phyloP scores from a whole-genome alignment of 164 flowering plant species.

The Platanus orientalis region DNA sequence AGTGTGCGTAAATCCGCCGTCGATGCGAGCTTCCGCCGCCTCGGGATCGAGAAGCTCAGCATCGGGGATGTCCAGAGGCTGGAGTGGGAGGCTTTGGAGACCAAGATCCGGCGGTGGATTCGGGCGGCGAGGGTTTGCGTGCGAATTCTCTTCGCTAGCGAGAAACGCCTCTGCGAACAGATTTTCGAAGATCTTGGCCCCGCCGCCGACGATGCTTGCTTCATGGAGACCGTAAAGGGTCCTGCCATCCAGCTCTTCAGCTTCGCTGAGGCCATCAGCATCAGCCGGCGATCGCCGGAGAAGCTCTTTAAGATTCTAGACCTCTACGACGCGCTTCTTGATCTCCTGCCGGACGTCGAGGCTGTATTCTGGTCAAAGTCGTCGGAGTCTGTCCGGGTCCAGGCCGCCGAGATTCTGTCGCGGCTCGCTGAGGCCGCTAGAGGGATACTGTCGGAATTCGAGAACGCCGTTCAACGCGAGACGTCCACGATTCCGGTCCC shows the following conservation, averaged over 20 bases:
- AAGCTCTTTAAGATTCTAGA: slow-evolving; percentile 81
- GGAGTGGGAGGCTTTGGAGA: slow-evolving; percentile 63
- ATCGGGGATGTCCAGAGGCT: slow-evolving; percentile 73
- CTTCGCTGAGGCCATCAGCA: slow-evolving; percentile 86
- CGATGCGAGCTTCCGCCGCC: slow-evolving; percentile 47
- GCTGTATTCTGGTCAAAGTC: slow-evolving; percentile 49
- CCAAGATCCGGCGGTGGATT: slow-evolving; percentile 82
- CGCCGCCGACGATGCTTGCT: slow-evolving; percentile 52
- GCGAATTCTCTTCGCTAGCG: slow-evolving; percentile 50
- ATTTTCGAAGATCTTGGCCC: slow-evolving; percentile 32
- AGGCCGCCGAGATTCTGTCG: slow-evolving; percentile 62
- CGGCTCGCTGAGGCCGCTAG: slow-evolving; percentile 75
- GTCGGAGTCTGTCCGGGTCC: slow-evolving; percentile 54
- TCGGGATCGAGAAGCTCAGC: slow-evolving; percentile 70
- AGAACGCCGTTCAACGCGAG: slow-evolving; percentile 72
- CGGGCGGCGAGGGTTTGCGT: slow-evolving; percentile 67
- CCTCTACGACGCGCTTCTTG: slow-evolving; percentile 62
- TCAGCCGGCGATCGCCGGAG: slow-evolving; percentile 75
- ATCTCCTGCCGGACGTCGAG: slow-evolving; percentile 64
- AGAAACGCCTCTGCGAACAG: slow-evolving; percentile 28
- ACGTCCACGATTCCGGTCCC: slow-evolving; percentile 67
- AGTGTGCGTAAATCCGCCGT: slow-evolving; percentile 59
- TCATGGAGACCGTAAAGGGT: slow-evolving; percentile 69
- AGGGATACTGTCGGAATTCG: slow-evolving; percentile 79
- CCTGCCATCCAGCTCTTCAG: slow-evolving; percentile 67